phyloP scores from a whole-genome alignment of 2,329 filamentous ascomycete species.

The Dactylellina haptotyla region DNA sequence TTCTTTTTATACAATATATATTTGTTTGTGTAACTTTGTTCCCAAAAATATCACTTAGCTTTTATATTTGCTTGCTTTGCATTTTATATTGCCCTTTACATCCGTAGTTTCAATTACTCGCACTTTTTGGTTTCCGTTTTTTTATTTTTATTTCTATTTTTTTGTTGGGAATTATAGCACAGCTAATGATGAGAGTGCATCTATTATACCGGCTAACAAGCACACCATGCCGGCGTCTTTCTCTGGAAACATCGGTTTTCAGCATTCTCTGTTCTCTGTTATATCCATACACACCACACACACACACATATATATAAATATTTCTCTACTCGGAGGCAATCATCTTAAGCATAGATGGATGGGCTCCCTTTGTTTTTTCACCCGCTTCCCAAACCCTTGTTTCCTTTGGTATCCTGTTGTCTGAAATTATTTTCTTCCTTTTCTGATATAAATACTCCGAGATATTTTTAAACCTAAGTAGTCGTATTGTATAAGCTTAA shows the following conservation, averaged over 20 bases:
- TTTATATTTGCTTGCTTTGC: conserved; percentile 56
- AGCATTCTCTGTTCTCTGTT: neutral
- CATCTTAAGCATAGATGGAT: conserved; percentile 26
- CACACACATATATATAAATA: conserved; percentile 22
- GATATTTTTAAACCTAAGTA: neutral
- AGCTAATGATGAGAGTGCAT: conserved; percentile 8
- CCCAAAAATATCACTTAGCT: conserved; percentile 14
- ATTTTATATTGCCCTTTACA: neutral
- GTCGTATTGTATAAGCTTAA: too few species aligned
- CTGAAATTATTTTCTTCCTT: conserved; percentile 23
- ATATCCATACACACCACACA: neutral
- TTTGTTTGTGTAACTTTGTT: conserved; percentile 41
- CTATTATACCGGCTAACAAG: neutral
- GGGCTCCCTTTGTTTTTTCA: conserved; percentile 5
- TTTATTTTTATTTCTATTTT: neutral
- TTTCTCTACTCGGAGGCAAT: conserved; percentile 15
- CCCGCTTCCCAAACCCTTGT: too few species aligned
- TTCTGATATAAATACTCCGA: conserved; percentile 5
- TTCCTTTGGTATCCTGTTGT: conserved; percentile 3
- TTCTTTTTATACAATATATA: conserved; percentile 52
- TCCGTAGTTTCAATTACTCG: neutral
- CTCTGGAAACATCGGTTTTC: neutral
- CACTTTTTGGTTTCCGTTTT: neutral
- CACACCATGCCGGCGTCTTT: conserved; percentile 6
- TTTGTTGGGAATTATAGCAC: neutral